Conservation (phyloP, 2,329 filamentous ascomycete species). For the Penicillium sp. region DNA sequence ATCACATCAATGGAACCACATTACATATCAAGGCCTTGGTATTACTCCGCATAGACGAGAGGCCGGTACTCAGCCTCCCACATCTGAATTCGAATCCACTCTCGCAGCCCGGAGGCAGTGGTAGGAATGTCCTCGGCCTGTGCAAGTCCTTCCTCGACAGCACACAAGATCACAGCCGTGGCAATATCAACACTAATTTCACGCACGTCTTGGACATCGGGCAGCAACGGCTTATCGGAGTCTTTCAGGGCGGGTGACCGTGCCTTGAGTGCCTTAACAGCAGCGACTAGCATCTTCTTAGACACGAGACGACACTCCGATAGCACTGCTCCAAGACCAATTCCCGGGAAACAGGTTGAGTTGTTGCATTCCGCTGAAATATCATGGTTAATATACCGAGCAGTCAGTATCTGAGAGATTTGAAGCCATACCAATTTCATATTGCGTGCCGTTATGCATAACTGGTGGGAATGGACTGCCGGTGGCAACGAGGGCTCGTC, state of each 20-base stretch:
- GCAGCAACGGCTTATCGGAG: conserved; percentile 64
- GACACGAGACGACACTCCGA: conserved; percentile 65
- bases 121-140: conserved; percentile 63
- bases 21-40: too few species aligned
- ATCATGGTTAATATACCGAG: background rate
- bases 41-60: conserved; percentile 16
- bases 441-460: conserved; percentile 53
- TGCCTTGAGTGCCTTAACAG: conserved; percentile 68
- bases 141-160: conserved; percentile 66
- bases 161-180: conserved; percentile 67
- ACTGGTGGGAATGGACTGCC: conserved; percentile 80
- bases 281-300: conserved; percentile 77
- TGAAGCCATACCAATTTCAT: conserved; percentile 50
- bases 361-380: conserved; percentile 79
- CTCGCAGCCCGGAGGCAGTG: conserved; percentile 33
- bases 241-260: conserved; percentile 69
- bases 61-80: conserved; percentile 41
- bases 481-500: conserved; percentile 74
- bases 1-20: background rate
- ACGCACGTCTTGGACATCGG: conserved; percentile 71
- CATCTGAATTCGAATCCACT: conserved; percentile 44
- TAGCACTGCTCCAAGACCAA: conserved; percentile 75
- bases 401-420: background rate
- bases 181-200: conserved; percentile 77
- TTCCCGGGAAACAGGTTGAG: conserved; percentile 78